These are phyloP conservation scores for Plenodomus tracheiphilus DNA, from an alignment of 2,329 filamentous ascomycete genomes.

Conservation along the genomic window DNA sequence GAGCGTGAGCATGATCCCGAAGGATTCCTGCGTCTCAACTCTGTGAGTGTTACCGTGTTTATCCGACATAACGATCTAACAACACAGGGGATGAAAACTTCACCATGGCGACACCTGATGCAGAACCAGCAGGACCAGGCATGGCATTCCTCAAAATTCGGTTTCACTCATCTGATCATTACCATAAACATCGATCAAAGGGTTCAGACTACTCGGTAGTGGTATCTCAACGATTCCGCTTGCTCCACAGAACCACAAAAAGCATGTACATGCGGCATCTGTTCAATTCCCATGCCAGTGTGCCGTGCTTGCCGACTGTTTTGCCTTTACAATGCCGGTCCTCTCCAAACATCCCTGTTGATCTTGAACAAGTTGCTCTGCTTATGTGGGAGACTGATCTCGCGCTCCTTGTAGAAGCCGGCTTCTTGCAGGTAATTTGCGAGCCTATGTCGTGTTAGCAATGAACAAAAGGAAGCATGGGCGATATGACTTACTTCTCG, in stretches of 20 bases:
- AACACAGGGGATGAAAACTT: not conserved
- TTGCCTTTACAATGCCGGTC: conserved; percentile 28
- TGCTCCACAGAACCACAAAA: conserved; percentile 22
- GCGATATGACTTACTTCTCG: conserved; percentile 64
- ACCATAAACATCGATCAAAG: conserved; percentile 5
- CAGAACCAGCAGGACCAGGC: not conserved
- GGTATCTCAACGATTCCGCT: conserved; percentile 21
- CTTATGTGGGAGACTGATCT: conserved; percentile 89
- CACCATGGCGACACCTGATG: not conserved
- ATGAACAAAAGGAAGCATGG: rapidly evolving
- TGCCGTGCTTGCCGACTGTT: not conserved
- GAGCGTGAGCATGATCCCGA: not conserved
- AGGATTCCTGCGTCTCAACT: not conserved
- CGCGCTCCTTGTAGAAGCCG: conserved; percentile 85
- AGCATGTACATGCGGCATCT: conserved; percentile 12
- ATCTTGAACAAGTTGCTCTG: conserved; percentile 85
- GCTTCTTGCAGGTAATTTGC: conserved; percentile 69
- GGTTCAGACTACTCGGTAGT: conserved; percentile 9
- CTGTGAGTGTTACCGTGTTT: not conserved
- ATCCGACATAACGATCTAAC: not conserved
- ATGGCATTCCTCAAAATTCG: not conserved
- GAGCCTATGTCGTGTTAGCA: conserved; percentile 55
- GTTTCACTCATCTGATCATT: conserved; percentile 6
- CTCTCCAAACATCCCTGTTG: conserved; percentile 72
- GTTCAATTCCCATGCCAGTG: conserved; percentile 8